phyloP scores from a whole-genome alignment of 108 stramenopile species.

The Aurantiochytrium sp. region DNA sequence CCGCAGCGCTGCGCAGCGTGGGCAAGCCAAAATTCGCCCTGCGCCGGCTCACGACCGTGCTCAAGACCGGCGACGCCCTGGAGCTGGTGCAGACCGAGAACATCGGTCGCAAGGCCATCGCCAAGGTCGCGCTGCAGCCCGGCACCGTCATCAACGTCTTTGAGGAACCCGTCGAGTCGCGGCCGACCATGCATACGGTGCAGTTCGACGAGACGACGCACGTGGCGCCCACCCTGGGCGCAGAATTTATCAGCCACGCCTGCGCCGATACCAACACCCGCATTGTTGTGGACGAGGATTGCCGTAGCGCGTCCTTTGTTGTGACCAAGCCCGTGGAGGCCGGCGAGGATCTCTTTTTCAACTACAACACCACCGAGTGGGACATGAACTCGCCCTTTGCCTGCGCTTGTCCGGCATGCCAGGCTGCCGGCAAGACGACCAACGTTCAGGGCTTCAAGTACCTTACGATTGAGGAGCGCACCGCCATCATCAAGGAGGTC shows the following conservation, averaged over 20 bases:
- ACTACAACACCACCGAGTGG: constrained; percentile 19
- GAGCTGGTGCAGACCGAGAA: not conserved
- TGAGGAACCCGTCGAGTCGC: not conserved
- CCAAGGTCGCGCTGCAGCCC: not conserved
- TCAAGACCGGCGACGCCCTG: not conserved
- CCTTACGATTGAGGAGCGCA: not conserved
- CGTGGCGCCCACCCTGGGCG: not conserved
- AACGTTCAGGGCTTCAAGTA: not conserved
- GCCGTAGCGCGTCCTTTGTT: not conserved
- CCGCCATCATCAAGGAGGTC: not conserved
- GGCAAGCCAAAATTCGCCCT: not conserved
- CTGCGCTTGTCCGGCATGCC: not conserved
- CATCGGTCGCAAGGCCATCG: not conserved
- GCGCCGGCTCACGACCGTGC: not conserved
- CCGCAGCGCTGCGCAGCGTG: not conserved
- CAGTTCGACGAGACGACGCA: not conserved
- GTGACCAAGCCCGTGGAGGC: not conserved
- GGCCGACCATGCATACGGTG: constrained; percentile 13
- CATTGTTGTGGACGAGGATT: not conserved
- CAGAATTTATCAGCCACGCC: constrained; percentile 13
- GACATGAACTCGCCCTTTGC: constrained; percentile 3
- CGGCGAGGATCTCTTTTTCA: constrained; percentile 9
- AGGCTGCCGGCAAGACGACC: not conserved
- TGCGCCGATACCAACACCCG: not conserved
- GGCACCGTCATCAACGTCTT: not conserved